Conservation (phyloP, 805 yeast genomes). For the Candida sakaeoensis region DNA sequence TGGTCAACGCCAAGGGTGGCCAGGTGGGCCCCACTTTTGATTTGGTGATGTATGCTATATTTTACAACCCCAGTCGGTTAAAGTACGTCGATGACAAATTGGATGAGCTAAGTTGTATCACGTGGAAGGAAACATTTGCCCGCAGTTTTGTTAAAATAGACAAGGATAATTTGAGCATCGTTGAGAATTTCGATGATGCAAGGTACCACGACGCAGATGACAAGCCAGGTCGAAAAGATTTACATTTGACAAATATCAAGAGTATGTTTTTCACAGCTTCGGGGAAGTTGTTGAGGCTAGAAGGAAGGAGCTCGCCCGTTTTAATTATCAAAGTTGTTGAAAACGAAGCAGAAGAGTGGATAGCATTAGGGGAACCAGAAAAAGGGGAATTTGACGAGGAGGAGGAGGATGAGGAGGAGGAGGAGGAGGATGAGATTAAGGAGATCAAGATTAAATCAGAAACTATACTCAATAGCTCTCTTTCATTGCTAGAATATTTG, state of each 20-base stretch:
- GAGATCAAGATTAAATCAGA: constrained; percentile 16
- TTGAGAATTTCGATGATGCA: constrained; percentile 64
- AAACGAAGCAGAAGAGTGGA: constrained; percentile 38
- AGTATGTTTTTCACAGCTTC: constrained; percentile 67
- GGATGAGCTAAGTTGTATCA: constrained; percentile 37
- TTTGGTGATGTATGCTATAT: constrained; percentile 57
- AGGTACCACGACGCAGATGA: constrained; percentile 63
- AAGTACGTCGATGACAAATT: constrained; percentile 24
- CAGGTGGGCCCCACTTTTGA: constrained; percentile 61
- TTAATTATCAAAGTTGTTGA: constrained; percentile 50
- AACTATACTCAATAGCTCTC: constrained; percentile 23
- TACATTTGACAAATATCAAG: constrained; percentile 41
- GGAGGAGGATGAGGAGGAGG: constrained; percentile 21
- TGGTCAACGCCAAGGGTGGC: constrained; percentile 16
- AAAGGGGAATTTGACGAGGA: constrained; percentile 19
- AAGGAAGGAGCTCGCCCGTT: constrained; percentile 62
- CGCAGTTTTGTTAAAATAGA: constrained; percentile 45
- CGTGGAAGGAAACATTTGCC: constrained; percentile 74
- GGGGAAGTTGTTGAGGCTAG: constrained; percentile 59
- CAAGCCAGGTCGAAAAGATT: constrained; percentile 27
- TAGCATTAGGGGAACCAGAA: constrained; percentile 45
- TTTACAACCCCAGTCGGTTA: constrained; percentile 50
- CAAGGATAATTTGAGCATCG: constrained; percentile 33
- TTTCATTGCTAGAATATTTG: constrained; percentile 62
- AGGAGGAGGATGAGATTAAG: constrained; percentile 22